These are phyloP conservation scores for Chamaecrista fasciculata DNA, from an alignment of 306 rosid species.

Conservation along the genomic window DNA sequence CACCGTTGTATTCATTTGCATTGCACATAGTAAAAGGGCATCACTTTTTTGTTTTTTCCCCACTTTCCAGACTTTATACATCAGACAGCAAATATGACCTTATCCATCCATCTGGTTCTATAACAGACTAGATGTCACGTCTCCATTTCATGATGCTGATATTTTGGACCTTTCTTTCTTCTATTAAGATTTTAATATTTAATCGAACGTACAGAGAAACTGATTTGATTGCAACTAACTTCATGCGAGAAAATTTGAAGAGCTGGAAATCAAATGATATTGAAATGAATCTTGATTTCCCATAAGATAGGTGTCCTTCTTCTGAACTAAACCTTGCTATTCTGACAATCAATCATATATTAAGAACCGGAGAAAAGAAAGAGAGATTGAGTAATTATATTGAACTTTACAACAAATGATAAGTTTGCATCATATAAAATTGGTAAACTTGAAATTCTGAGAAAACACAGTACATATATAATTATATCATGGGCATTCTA, in stretches of 20 bases:
- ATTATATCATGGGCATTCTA: too few species aligned
- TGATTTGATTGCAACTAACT: conserved; percentile 20
- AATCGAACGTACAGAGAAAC: not conserved
- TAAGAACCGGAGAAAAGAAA: conserved; percentile 17
- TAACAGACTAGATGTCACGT: conserved; percentile 39
- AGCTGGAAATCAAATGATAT: conserved; percentile 2
- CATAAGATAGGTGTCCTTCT: conserved; percentile 24
- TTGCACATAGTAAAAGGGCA: conserved; percentile 33
- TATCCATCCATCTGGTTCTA: conserved; percentile 35
- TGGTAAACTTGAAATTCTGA: conserved; percentile 46
- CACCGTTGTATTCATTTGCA: conserved; percentile 2
- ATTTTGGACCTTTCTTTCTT: conserved; percentile 48
- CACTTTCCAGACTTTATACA: conserved; percentile 49
- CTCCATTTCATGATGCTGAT: conserved; percentile 61
- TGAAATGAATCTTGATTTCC: conserved; percentile 42
- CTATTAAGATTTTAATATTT: not conserved
- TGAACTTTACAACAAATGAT: conserved; percentile 6
- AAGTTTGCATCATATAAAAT: conserved; percentile 14
- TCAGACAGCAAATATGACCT: conserved; percentile 53
- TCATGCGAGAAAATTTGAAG: conserved; percentile 28
- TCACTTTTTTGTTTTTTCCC: conserved; percentile 28
- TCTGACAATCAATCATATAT: too few species aligned
- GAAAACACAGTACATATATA: too few species aligned
- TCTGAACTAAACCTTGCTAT: too few species aligned
- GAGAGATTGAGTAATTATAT: not conserved